Evolutionary conservation across 768 basidiomycete species (phyloP), one percentile per base, ranked within the genome.

Genomic region (Xanthoconium stramineum): DNA sequence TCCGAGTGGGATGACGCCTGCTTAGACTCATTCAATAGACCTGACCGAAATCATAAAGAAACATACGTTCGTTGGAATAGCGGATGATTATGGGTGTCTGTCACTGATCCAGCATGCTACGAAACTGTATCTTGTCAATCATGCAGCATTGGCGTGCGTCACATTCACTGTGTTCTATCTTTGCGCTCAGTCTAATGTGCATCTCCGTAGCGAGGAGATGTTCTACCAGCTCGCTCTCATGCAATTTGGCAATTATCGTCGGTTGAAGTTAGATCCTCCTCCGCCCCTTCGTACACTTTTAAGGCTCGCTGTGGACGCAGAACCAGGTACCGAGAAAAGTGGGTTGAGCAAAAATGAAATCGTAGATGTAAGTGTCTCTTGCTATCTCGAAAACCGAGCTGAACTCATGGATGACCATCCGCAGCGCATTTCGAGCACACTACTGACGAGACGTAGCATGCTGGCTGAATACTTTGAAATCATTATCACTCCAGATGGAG

Each of bases 161-260:
- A 29, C 15, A 20, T 44, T 49, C 12, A 17, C 30, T 10, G 17
- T 48, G 12, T n/a, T 32, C 7, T 19, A 9, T 48, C 47, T 30
- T 14, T 44, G 11, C 43, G 11, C 38, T 43, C 56, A 12, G 15
- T 51, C 56, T 24, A 20, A 51, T 38, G 1, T 11, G 24, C 20
- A 28, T 35, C 1, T 39, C 19, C 15, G 10, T 55, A 97, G 94
- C 1, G 94, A 97, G 65, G 94, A 97, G 62, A 78, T 97, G 35
- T 96, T 98, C 70, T 98, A 97, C 72, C 97, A 99, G 66, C 80
- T 99, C 8, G 92, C 84, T 2, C 73, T 98, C 29, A 80, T 91
- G 17, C 96, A 98, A 69, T 99, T 99, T 65, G 92, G 94, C 2
- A 82, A 89, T 58, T 82, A 89, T 59, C 80, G 82, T 57, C 79